Base-by-base conservation (phyloP, 139 green algal genomes). In the Edaphochlamys debaryana region DNA sequence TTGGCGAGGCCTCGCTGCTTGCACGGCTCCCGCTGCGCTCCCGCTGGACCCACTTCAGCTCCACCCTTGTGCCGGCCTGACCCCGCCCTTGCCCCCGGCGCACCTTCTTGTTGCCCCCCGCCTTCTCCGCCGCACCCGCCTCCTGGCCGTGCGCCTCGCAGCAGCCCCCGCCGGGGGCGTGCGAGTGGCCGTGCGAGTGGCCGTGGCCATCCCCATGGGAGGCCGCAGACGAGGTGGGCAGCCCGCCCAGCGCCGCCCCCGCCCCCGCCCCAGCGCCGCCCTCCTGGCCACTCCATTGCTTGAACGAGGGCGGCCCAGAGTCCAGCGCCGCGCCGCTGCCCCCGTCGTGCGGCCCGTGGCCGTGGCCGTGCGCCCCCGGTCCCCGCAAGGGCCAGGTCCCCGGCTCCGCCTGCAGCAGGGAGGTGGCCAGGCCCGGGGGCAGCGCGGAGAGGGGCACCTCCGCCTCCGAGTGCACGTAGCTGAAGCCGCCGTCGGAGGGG, bases 391-490 rank as follows among this genome's bases (percentile, higher is more conserved):
- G 60, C 40, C 29, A 63, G 23, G 25, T 37, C 5, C 40, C 22
- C 52, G 42, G 25, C 36, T 62, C 22, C 40, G n/a, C 8, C 6
- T 30, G 45, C 34, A 78, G 3, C 41, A 87, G 64, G n/a, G 45
- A 22, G 29, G 50, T 11, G 50, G 72, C 73, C 69, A 67, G 66
- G 0, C 82, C 73, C 4, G 32, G 19, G 4, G 83, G 83, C 40
- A 87, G 69, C 48, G 76, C 32, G 23, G 66, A 19, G 4, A 88
- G 13, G 9, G 62, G 48, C 20, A 88, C 72, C 40, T 88, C 74
- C 32, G 36, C 56, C 66, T 84, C 83, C 45, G 11, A 22, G 45
- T 54, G 45, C 45, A 13, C 45, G 45, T 22, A 54, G 45, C 45
- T 79, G 67, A 74, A 87, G n/a, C 62, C 45, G 27, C 80, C 80